Percentiles rank a stretch among this genome's conserved stretches.
These are phyloP conservation scores for Eucommia ulmoides DNA, from an alignment of 257 asterid species.

Conservation along the genomic window DNA sequence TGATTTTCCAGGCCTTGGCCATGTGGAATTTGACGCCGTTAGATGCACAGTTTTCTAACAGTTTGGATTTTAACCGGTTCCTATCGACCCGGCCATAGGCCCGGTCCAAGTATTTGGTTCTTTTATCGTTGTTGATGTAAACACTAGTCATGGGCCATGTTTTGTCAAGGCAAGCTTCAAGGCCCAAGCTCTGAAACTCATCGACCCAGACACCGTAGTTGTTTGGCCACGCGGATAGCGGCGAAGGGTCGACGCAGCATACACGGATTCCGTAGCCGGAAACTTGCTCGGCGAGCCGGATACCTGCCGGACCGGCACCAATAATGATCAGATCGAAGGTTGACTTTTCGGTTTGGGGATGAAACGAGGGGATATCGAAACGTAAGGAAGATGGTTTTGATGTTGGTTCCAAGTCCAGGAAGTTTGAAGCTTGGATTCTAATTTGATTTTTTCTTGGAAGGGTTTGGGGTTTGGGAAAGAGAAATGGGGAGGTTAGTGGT, in stretches of 20 bases:
- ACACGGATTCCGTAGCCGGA: conserved; percentile 59
- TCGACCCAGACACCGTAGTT: conserved; percentile 93
- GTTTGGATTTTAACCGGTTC: conserved; percentile 41
- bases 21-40: conserved; percentile 50
- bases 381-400: conserved; percentile 41
- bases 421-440: conserved; percentile 27
- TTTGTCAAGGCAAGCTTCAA: conserved; percentile 63
- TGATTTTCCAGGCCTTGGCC: conserved; percentile 57
- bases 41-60: conserved; percentile 41
- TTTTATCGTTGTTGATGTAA: conserved; percentile 39
- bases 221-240: conserved; percentile 85
- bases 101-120: conserved; percentile 57
- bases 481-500: conserved; percentile 14
- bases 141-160: conserved; percentile 62
- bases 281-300: conserved; percentile 69
- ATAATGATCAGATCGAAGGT: conserved; percentile 65
- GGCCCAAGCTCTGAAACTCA: conserved; percentile 60
- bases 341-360: conserved; percentile 33
- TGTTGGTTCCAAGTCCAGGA: conserved; percentile 63
- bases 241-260: conserved; percentile 82
- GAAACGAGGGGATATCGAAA: conserved; percentile 47
- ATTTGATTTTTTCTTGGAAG: conserved; percentile 14
- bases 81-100: conserved; percentile 68
- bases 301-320: conserved; percentile 95
- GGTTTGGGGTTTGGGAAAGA: conserved; percentile 7